Evolutionary conservation across 257 asterid species (phyloP).

Genomic region (Plantago major): DNA sequence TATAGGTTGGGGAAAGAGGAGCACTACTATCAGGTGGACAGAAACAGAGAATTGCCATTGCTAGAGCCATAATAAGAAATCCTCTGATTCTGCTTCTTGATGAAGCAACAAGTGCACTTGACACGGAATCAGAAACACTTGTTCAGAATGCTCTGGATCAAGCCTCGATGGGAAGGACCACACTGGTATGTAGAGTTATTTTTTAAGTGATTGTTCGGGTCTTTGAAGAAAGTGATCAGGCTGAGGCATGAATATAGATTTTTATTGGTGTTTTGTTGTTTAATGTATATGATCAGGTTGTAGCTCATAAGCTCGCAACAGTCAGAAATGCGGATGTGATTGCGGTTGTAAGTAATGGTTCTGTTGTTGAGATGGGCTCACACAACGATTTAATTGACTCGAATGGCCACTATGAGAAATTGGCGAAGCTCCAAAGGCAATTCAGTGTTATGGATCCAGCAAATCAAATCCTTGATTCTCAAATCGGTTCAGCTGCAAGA

Average conservation of each 20-base stretch:
- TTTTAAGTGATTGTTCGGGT: neutral
- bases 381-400: constrained; percentile 54
- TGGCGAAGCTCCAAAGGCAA: constrained; percentile 67
- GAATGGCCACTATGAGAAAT: constrained; percentile 58
- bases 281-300: constrained; percentile 43
- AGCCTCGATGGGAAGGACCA: constrained; percentile 83
- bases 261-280: neutral
- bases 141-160: constrained; percentile 81
- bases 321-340: constrained; percentile 67
- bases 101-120: constrained; percentile 95
- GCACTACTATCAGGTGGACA: constrained; percentile 83
- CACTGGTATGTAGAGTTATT: constrained; percentile 42
- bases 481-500: constrained; percentile 39
- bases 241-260: neutral
- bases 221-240: neutral
- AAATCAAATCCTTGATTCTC: constrained; percentile 31
- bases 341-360: constrained; percentile 53
- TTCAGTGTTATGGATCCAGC: constrained; percentile 46
- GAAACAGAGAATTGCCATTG: constrained; percentile 85
- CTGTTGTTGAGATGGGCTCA: constrained; percentile 55
- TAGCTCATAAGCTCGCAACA: constrained; percentile 91
- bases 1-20: constrained; percentile 81
- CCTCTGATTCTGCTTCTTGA: constrained; percentile 81
- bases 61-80: constrained; percentile 71
- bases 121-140: constrained; percentile 74